phyloP scores from a whole-genome alignment of 2,329 filamentous ascomycete genomes.

The Leptographium galeiforme region DNA sequence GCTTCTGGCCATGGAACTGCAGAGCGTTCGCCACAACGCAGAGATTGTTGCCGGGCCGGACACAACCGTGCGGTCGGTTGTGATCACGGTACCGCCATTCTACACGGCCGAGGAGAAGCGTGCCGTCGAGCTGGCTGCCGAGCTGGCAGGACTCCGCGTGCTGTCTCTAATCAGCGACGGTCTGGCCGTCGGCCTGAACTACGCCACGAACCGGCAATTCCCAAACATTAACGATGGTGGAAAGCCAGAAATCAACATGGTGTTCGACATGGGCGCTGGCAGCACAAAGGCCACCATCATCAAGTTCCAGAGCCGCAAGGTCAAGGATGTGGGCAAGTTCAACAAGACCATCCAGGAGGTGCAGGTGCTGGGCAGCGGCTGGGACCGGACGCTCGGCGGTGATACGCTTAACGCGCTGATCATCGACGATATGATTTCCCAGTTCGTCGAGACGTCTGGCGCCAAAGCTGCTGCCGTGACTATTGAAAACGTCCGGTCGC shows the following conservation, averaged over 20 bases:
- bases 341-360: constrained; percentile 97
- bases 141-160: constrained; percentile 77
- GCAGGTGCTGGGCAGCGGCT: constrained; percentile 73
- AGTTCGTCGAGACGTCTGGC: constrained; percentile 59
- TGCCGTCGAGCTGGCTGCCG: constrained; percentile 69
- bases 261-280: constrained; percentile 97
- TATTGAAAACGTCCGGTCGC: constrained; percentile 48
- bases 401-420: constrained; percentile 81
- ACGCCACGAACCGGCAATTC: constrained; percentile 83
- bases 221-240: constrained; percentile 69
- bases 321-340: constrained; percentile 84
- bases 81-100: constrained; percentile 82
- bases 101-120: constrained; percentile 85
- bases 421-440: constrained; percentile 71
- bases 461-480: constrained; percentile 53
- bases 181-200: constrained; percentile 85
- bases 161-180: constrained; percentile 79
- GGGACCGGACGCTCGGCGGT: constrained; percentile 81
- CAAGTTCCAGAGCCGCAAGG: constrained; percentile 73
- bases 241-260: constrained; percentile 80
- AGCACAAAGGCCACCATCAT: constrained; percentile 83
- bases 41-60: constrained; percentile 68
- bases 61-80: constrained; percentile 61
- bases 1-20: constrained; percentile 87
- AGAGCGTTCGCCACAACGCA: constrained; percentile 81